These are phyloP conservation scores for Saccharomyces hybrid DNA, from an alignment of 1,139 yeast genomes.

Conservation along the genomic window DNA sequence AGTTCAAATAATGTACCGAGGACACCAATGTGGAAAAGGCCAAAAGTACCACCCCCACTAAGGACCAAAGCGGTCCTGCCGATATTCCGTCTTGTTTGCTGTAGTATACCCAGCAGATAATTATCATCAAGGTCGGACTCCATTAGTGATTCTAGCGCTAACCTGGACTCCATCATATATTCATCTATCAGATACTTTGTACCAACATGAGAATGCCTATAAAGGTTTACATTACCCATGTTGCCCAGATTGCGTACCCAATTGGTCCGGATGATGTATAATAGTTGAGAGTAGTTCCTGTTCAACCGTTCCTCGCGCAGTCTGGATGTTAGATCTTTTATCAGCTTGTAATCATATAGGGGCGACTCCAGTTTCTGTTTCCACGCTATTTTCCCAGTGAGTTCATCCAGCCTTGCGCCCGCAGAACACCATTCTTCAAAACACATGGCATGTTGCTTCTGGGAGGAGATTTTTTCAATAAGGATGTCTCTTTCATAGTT, in stretches of 20 bases:
- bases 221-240: slow-evolving; percentile 76
- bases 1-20: slow-evolving; percentile 67
- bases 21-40: slow-evolving; percentile 87
- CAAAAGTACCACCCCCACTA: slow-evolving; percentile 93
- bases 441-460: slow-evolving; percentile 55
- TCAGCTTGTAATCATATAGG: slow-evolving; percentile 63
- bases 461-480: slow-evolving; percentile 36
- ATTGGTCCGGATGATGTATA: slow-evolving; percentile 72
- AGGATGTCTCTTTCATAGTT: slow-evolving; percentile 23
- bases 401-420: slow-evolving; percentile 55
- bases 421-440: slow-evolving; percentile 66
- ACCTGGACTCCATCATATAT: slow-evolving; percentile 71
- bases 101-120: slow-evolving; percentile 68
- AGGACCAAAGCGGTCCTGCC: slow-evolving; percentile 90
- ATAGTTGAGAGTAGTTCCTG: slow-evolving; percentile 51
- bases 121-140: slow-evolving; percentile 55
- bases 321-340: slow-evolving; percentile 48
- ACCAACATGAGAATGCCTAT: slow-evolving; percentile 74
- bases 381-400: slow-evolving; percentile 60
- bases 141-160: slow-evolving; percentile 42
- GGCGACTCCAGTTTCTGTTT: slow-evolving; percentile 53
- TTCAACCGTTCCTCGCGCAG: slow-evolving; percentile 52
- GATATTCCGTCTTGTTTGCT: slow-evolving; percentile 82
- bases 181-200: slow-evolving; percentile 80
- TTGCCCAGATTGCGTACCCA: slow-evolving; percentile 84